Evolutionary conservation across 352 stramenopile species (phyloP), one percentile per base, ranked within the genome.

Genomic region (Globisporangium radiosum): DNA sequence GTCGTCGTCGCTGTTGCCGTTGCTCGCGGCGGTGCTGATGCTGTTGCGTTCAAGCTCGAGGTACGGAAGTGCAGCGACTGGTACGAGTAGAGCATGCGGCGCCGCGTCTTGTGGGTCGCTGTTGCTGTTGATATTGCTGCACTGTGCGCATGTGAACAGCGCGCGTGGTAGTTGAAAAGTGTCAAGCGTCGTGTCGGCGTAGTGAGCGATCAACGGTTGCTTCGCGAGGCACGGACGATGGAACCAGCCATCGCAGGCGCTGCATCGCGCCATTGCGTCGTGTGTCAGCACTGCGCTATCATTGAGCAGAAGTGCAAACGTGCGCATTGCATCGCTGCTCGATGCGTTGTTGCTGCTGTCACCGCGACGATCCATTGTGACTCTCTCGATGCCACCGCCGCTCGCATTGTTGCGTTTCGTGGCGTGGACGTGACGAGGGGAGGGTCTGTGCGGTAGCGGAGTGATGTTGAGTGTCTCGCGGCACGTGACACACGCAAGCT

Each of bases 401-500:
- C 15, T 54, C 37, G 64, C 25, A n/a, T 33, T 17, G 19, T 17
- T 53, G 25, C 63, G n/a, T 19, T 19, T 53, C 11, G n/a, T 15
- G 25, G 13, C 54, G 9, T 50, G 15, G 8, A 33, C n/a, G 45
- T 14, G 15, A 10, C 6, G 15, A 13, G 15, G n/a, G 14, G 45
- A 50, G 5, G 25, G 25, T 33, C 25, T 33, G 25, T 36, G 6
- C 14, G 5, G 15, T 25, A 25, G n/a, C 33, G 47, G 14, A 19
- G 42, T 8, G 9, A 57, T 6, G 37, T 17, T 25, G 17, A 78
- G 47, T 11, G 67, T 51, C 47, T 72, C 52, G 47, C 75, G 65
- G 48, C 76, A 86, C 48, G 61, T 56, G 53, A 86, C 65, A 66
- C 76, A 86, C 52, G 68, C 68, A 37, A 78, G 60, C 8, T 69